Evolutionary conservation across 176 grass and related monocot species (phyloP).

Genomic region (Alopecurus myosuroides): DNA sequence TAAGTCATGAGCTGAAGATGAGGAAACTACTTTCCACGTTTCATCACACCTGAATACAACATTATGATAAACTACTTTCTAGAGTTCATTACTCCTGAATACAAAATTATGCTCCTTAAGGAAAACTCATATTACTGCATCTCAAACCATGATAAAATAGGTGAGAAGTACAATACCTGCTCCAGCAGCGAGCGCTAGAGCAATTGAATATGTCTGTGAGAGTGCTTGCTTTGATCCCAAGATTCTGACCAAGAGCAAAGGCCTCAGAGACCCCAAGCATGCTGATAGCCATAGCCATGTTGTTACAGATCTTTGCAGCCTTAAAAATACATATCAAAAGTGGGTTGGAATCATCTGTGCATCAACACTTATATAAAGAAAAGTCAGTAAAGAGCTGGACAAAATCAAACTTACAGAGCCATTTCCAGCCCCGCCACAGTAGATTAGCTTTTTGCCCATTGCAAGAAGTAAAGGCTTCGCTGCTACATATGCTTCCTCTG

Average conservation of each 20-base stretch:
- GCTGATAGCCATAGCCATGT: conserved; percentile 91
- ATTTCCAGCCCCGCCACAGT: conserved; percentile 86
- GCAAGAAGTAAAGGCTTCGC: conserved; percentile 77
- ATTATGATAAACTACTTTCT: not conserved
- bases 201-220: conserved; percentile 93
- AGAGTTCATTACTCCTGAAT: not conserved
- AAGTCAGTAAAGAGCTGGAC: not conserved
- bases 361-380: not conserved
- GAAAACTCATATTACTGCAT: not conserved
- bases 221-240: conserved; percentile 72
- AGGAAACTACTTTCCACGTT: not conserved
- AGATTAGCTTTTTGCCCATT: conserved; percentile 83
- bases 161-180: conserved; percentile 46
- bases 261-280: conserved; percentile 94
- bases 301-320: conserved; percentile 98
- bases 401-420: conserved; percentile 60
- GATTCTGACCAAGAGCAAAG: conserved; percentile 85
- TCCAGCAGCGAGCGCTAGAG: conserved; percentile 95
- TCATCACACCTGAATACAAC: not conserved
- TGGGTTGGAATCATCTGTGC: not conserved
- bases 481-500: conserved; percentile 77
- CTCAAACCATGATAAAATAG: not conserved
- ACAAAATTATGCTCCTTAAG: not conserved
- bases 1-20: not conserved
- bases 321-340: conserved; percentile 29